Conservation (phyloP, 306 rosid species). For the Lithocarpus polystachyus region DNA sequence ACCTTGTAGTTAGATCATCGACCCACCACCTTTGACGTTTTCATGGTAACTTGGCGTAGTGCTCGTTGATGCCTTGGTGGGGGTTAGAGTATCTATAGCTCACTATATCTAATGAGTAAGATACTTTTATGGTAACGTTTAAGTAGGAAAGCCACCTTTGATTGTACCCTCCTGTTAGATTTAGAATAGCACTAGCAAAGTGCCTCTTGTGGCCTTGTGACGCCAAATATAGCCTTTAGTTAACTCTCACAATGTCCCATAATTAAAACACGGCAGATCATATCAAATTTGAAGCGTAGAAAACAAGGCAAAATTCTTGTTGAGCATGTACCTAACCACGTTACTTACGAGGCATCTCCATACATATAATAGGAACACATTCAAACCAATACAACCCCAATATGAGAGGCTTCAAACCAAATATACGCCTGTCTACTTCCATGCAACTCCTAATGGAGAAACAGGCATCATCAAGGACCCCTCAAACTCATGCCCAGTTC, state of each 20-base stretch:
- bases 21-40: too few species aligned
- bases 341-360: conserved; percentile 41
- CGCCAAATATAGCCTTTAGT: conserved; percentile 2
- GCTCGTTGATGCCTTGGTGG: too few species aligned
- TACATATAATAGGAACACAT: conserved; percentile 5
- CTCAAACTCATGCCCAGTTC: background rate
- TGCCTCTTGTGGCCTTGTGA: background rate
- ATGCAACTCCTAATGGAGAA: conserved; percentile 34
- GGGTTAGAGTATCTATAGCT: too few species aligned
- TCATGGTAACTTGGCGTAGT: too few species aligned
- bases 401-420: conserved; percentile 14
- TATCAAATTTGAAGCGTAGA: conserved; percentile 33
- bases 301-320: conserved; percentile 43
- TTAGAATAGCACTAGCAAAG: too few species aligned
- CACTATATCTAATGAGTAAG: too few species aligned
- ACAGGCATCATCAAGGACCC: background rate
- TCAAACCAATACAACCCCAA: conserved; percentile 16
- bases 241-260: conserved; percentile 6
- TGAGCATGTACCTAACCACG: conserved; percentile 25
- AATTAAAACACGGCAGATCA: conserved; percentile 6
- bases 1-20: too few species aligned
- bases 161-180: too few species aligned
- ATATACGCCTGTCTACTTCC: conserved; percentile 17
- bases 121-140: too few species aligned
- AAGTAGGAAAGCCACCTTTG: too few species aligned